Percentiles rank a stretch among this genome's conserved stretches.
These are phyloP conservation scores for Selenicereus undatus DNA, from an alignment of 148 eudicot species.

Conservation along the genomic window DNA sequence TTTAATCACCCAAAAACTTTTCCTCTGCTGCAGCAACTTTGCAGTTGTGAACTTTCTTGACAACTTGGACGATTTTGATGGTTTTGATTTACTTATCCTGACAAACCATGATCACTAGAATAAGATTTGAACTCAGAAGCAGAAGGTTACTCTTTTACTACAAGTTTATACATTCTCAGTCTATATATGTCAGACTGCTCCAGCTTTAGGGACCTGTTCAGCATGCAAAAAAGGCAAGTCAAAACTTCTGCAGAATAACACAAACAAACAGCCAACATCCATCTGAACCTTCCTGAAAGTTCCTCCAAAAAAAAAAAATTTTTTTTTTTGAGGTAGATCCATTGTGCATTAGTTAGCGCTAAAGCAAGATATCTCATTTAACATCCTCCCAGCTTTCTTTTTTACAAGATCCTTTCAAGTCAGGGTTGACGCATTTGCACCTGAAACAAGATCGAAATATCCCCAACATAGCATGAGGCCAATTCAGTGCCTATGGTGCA, in stretches of 20 bases:
- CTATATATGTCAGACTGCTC: slow-evolving; percentile 30
- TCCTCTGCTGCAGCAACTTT: slow-evolving; percentile 9
- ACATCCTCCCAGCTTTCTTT: too few species aligned
- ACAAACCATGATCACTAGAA: background rate
- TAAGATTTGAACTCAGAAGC: slow-evolving; percentile 10
- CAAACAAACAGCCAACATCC: background rate
- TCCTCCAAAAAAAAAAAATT: too few species aligned
- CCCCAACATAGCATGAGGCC: too few species aligned
- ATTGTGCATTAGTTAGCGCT: too few species aligned
- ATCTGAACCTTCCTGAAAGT: too few species aligned
- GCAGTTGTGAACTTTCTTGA: slow-evolving; percentile 4
- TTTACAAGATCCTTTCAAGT: too few species aligned
- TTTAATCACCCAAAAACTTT: slow-evolving; percentile 13
- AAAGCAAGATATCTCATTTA: too few species aligned
- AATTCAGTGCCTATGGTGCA: background rate
- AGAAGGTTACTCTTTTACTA: slow-evolving; percentile 4
- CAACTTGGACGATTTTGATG: slow-evolving; percentile 2
- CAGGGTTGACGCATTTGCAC: too few species aligned
- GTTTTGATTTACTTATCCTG: background rate
- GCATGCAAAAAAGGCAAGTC: background rate
- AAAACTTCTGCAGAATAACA: background rate
- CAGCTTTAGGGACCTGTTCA: slow-evolving; percentile 57
- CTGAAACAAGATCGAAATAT: too few species aligned
- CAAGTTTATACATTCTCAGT: slow-evolving; percentile 12
- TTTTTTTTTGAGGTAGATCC: too few species aligned